Base-by-base conservation (phyloP, 1,284 basidiomycete species). In the Naganishia cerealis region DNA sequence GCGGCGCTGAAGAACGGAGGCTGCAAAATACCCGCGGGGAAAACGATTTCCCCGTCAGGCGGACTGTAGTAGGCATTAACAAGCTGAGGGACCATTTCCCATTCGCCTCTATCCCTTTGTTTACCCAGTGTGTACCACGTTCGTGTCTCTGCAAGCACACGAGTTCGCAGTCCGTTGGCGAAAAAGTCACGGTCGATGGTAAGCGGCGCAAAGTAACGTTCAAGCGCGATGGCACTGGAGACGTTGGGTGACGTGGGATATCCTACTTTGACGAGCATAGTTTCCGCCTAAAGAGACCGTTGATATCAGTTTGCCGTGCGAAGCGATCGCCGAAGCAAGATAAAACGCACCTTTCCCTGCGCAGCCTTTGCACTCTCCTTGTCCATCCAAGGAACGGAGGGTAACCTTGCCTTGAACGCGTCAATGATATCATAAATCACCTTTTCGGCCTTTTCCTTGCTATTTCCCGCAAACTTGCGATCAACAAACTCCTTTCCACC, bases 11-110 rank as follows among this genome's bases (percentile, higher is more conserved):
- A 98, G 86, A 95, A 98, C 0, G 94, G 94, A 2, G 91, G 88
- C 74, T 90, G 92, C 52, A 98, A 82, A 75, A 98, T 94, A 48
- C 95, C 95, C 16, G 95, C 95, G 4, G 95, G 94, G 84, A 99
- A 97, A 18, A 94, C 65, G 42, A 61, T 71, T 26, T 66, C 61
- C 13, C 66, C 67, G 42, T 70, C 68, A 26, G 69, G 67, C 36
- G 69, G 72, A 75, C 74, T 73, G 71, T 79, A 80, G 71, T 81
- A 81, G 4, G 80, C 80, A 66, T 81, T 81, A 36, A 81, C 53
- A 78, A 80, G 88, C 56, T 65, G 87, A 0, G 92, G 87, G 72
- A 85, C 87, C 90, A 96, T 94, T 77, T 91, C 88, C 92, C 94
- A 98, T n/a, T 84, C 81, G 39, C 90, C 85, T 8, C 81, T 81